Conservation (phyloP, 2,329 filamentous ascomycete genomes). For the Dactylonectria macrodidyma region DNA sequence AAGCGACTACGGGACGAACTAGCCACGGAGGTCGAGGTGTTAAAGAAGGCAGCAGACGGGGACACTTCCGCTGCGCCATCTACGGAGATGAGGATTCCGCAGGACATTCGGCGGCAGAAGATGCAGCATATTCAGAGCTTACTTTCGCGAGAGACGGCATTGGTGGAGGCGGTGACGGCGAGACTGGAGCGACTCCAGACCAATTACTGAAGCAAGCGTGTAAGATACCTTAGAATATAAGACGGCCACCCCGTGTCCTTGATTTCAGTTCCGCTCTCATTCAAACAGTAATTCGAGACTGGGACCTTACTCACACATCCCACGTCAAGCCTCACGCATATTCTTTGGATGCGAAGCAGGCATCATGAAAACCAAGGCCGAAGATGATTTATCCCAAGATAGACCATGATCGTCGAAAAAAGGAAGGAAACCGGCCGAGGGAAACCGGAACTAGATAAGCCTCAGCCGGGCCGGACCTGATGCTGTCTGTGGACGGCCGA, state of each 20-base stretch:
- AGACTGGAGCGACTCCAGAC: conserved; percentile 71
- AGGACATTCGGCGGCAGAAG: conserved; percentile 74
- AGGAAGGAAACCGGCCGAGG: background rate
- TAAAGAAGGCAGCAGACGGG: conserved; percentile 53
- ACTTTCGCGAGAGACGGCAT: conserved; percentile 76
- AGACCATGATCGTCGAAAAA: background rate
- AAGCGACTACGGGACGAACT: conserved; percentile 68
- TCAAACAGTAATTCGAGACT: conserved; percentile 11
- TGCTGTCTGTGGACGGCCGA: background rate
- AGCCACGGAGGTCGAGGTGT: conserved; percentile 63
- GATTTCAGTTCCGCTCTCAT: background rate
- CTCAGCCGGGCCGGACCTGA: background rate
- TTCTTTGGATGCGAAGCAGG: background rate
- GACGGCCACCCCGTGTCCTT: conserved; percentile 3
- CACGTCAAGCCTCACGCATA: background rate
- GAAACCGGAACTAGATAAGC: background rate
- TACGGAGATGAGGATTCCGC: conserved; percentile 67
- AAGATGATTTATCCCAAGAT: background rate
- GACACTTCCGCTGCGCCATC: conserved; percentile 43
- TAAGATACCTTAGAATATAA: conserved; percentile 41
- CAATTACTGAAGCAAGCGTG: conserved; percentile 40
- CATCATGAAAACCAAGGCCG: background rate
- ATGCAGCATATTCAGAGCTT: conserved; percentile 74
- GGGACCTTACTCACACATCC: background rate
- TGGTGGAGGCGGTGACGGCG: conserved; percentile 77